A percentile compares a stretch with the other conserved stretches of the same genome.
These are phyloP conservation scores for Chlorella sp. DNA, from an alignment of 139 green algal genomes.

Conservation along the genomic window DNA sequence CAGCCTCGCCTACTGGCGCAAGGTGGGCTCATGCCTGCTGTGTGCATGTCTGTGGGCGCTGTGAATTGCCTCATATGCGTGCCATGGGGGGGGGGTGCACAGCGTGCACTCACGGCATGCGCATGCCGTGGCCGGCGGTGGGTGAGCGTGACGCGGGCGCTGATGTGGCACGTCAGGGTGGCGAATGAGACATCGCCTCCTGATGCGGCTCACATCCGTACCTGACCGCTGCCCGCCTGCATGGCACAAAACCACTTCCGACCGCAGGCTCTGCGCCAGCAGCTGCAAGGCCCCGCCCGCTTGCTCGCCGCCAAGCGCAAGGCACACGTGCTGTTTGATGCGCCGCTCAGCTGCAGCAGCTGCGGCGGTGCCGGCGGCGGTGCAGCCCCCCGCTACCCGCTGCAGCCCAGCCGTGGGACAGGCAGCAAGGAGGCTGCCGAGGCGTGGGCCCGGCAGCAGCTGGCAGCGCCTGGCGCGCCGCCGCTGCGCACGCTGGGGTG, in stretches of 20 bases:
- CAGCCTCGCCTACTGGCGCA: conserved; percentile 17
- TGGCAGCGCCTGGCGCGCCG: conserved; percentile 4
- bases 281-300: conserved; percentile 15
- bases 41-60: no score
- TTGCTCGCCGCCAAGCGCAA: conserved; percentile 21
- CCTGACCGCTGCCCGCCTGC: neutral
- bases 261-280: conserved; percentile 23
- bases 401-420: neutral
- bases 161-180: neutral
- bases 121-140: no score
- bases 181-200: neutral
- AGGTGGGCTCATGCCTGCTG: neutral
- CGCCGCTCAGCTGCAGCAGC: neutral
- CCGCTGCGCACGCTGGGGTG: conserved; percentile 7
- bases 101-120: neutral
- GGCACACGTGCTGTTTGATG: conserved; percentile 7
- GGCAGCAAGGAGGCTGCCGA: neutral
- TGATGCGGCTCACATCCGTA: no score
- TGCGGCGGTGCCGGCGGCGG: neutral
- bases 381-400: neutral
- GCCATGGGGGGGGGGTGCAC: neutral
- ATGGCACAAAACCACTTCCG: neutral
- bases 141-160: no score
- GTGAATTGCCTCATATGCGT: neutral
- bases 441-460: conserved; percentile 18